Evolutionary conservation across 192 early-diverging fungal species (phyloP), one percentile per base, ranked within the genome.

Genomic region (Endogone sp.): DNA sequence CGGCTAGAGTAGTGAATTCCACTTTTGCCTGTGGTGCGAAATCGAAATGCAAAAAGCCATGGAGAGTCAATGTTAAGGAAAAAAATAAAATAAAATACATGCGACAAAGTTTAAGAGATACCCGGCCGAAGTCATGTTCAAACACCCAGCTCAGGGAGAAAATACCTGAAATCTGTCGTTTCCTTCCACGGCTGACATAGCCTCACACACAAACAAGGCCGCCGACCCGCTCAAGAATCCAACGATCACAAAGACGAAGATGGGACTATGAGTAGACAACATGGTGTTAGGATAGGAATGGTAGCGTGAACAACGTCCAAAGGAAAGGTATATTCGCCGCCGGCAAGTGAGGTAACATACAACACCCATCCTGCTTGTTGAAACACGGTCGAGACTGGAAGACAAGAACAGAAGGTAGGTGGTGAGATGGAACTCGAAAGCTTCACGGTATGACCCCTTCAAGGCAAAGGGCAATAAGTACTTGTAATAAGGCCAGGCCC

Each of bases 1-100:
- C 81, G 3, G 88, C 86, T 32, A 92, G 73, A 23, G 86, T 87
- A 2, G 91, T 87, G 64, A 91, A 85, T 72, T 92, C 91, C 23
- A 92, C 78, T 67, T 89, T 84, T 13, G 78, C 64, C 84, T 89
- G 66, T 32, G 4, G 2, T 28, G 8, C 57, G 29, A 30, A 3
- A 27, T 30, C 11, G 57, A n/a, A n/a, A 8, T 58, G 0, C 59
- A 29, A 32, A 65, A 10, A 32, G 11, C 31, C 6, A 58, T 37
- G 28, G 1, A 60, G 44, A 29, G 23, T 24, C 21, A 66, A 4
- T 24, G 9, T 31, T 59, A 73, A n/a, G 2, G 25, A 70, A 16
- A 71, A 49, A 56, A 29, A 23, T 30, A 31, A 70, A 71, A 32
- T 71, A 69, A 2, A 21, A 68, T 28, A 4, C 56, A 4, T 31